Base-by-base conservation (phyloP, 2,329 filamentous ascomycete genomes). In the Trichoderma breve region DNA sequence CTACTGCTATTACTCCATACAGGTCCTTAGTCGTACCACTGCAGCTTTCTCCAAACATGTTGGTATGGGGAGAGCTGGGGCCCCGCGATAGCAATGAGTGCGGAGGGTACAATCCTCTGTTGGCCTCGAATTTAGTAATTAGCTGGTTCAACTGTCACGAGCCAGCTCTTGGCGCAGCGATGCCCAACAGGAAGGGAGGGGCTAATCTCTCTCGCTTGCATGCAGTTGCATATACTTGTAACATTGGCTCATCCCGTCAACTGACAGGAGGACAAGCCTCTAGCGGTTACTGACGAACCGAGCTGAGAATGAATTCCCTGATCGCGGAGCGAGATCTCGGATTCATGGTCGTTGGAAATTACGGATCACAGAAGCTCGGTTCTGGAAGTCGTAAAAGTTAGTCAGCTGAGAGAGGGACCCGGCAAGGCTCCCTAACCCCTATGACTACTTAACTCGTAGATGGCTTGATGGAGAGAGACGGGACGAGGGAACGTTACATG, bases 401-500 rank as follows among this genome's bases (percentile, higher is more conserved):
- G 57, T 70, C 67, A 70, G 67, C 67, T 61, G 43, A 51, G 43
- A 43, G 47, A 57, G 63, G 63, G 34, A 1, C 30, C 28, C 12
- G 47, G 47, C 39, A 65, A 39, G 63, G 55, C 55, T 58, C 34
- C 24, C 36, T 36, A 15, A 36, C 39, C 57, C 36, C 26, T 61
- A 11, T 34, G 67, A 34, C 21, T 34, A 43, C 39, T 9, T 43
- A 36, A 36, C 34, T 36, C 34, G 15, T n/a, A 28, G 14, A 14
- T 43, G 18, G 28, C 14, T 70, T 70, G 55, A 28, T n/a, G 24
- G 18, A 39, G 24, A n/a, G 36, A 39, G 30, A 47, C 32, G 60
- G 68, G 55, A 72, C 34, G 64, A 72, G 71, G 71, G 28, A 72
- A 72, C 71, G 71, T 72, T 69, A 63, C 71, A 69, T 72, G 58